phyloP scores from a whole-genome alignment of 2,329 filamentous ascomycete genomes.

The Cladosporium sp. region DNA sequence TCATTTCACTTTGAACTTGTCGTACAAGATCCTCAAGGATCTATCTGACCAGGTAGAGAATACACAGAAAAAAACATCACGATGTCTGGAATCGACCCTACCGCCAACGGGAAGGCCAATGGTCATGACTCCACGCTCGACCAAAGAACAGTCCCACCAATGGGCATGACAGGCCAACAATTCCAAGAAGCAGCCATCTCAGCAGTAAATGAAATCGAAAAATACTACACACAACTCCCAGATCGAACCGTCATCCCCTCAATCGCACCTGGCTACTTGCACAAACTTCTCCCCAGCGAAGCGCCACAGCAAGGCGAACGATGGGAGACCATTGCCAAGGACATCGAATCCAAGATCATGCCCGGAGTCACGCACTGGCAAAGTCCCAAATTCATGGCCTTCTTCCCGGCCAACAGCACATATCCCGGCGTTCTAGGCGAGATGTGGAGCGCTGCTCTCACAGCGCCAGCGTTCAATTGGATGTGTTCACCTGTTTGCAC shows the following conservation, averaged over 20 bases:
- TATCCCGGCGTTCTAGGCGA: conserved; percentile 87
- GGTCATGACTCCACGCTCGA: conserved; percentile 3
- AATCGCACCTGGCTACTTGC: conserved; percentile 81
- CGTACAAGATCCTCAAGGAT: no score
- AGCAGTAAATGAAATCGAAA: conserved; percentile 78
- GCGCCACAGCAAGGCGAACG: conserved; percentile 64
- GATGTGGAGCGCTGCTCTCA: conserved; percentile 86
- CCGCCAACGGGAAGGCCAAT: background rate
- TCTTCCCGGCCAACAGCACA: conserved; percentile 78
- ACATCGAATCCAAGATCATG: conserved; percentile 81
- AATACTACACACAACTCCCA: conserved; percentile 75
- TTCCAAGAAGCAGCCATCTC: conserved; percentile 74
- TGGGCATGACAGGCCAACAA: conserved; percentile 70
- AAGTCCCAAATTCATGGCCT: conserved; percentile 91
- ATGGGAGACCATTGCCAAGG: conserved; percentile 75
- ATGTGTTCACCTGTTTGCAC: conserved; percentile 88
- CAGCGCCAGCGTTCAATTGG: conserved; percentile 93
- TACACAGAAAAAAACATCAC: background rate
- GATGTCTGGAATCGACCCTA: background rate
- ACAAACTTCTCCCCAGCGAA: conserved; percentile 66
- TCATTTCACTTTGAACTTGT: background rate
- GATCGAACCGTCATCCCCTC: conserved; percentile 69
- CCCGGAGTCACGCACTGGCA: conserved; percentile 95
- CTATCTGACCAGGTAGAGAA: no score
- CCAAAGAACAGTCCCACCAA: conserved; percentile 24